Evolutionary conservation across 805 yeast genomes (phyloP), one percentile per base, ranked within the genome.

Genomic region (Wickerhamomyces alni): DNA sequence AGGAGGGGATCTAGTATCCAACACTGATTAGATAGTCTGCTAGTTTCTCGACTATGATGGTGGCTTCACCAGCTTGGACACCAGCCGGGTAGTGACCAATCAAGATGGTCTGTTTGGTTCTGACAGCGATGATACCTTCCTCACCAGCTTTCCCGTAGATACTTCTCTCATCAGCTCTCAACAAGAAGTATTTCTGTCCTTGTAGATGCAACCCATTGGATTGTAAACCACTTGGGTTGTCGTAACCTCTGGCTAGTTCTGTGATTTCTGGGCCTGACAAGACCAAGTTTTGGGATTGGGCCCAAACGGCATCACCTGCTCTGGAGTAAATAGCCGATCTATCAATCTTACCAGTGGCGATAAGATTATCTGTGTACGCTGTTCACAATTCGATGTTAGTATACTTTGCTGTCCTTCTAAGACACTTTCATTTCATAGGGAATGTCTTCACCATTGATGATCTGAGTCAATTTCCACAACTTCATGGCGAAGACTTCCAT

Each of bases 281-380:
- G 27, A 68, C 59, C 44, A 87, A 76, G 30, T 77, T 76, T 44
- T 83, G 74, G 15, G 93, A 72, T 51, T 80, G 77, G 17, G 98
- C 98, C 99, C 99, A 93, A 38, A 80, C 75, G 17, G 95, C 75
- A 62, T 89, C 96, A 34, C 99, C 99, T 12, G 94, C 96, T 51
- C 85, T 82, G 9, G 97, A 89, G 66, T 85, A 89, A 51, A 93
- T 78, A 31, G 94, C 93, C 26, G 98, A 96, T 62, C 80, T 80
- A 68, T 91, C 97, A 50, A 93, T 72, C 63, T 86, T 87, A 46
- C 87, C 87, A 37, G 97, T 84, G 41, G 82, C 85, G 50, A 84
- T 68, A 52, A 93, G 79, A 68, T 88, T 91, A 62, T 93, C 98
- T 40, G 96, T 88, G 75, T 93, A 93, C 44, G 97, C 97, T 88